A percentile compares a stretch with the other conserved stretches of the same genome.
Evolutionary conservation across 345 rosid genomes (phyloP).

Genomic region (Carallia pectinifolia): DNA sequence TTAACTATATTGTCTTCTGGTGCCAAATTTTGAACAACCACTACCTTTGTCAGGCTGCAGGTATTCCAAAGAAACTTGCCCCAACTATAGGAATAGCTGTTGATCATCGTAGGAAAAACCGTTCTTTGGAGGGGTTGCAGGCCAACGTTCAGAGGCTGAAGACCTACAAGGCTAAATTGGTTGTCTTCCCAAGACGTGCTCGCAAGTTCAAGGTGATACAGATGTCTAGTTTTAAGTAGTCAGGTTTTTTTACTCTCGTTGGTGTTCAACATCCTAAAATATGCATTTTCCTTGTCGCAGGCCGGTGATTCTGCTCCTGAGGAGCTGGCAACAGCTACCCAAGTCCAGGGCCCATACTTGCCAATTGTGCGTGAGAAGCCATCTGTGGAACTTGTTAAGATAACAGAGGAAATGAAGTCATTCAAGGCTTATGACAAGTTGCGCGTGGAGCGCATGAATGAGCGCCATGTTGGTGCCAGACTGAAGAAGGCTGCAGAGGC

Average conservation of each 20-base stretch:
- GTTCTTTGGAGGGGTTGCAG: conserved; percentile 77
- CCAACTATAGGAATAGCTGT: conserved; percentile 75
- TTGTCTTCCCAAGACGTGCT: conserved; percentile 74
- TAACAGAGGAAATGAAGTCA: conserved; percentile 67
- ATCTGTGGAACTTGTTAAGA: conserved; percentile 64
- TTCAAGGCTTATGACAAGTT: conserved; percentile 82
- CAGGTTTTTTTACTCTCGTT: not conserved
- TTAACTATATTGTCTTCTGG: not conserved
- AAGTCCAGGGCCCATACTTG: conserved; percentile 65
- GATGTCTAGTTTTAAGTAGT: not conserved
- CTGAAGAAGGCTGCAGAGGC: conserved; percentile 86
- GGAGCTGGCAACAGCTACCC: conserved; percentile 72
- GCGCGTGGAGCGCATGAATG: conserved; percentile 53
- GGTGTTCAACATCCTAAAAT: not conserved
- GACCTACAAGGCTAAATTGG: conserved; percentile 89
- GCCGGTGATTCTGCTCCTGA: conserved; percentile 88
- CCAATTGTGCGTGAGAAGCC: conserved; percentile 62
- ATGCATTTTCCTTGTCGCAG: conserved; percentile 31
- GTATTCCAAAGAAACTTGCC: conserved; percentile 79
- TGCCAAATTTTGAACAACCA: not conserved
- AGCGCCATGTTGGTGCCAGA: conserved; percentile 63
- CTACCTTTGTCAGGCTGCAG: conserved; percentile 55
- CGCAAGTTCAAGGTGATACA: conserved; percentile 59
- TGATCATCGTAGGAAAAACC: conserved; percentile 79
- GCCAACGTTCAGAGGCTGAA: conserved; percentile 81